Evolutionary conservation across 2,329 filamentous ascomycete species (phyloP).

Genomic region (Penicillium janthinellum): DNA sequence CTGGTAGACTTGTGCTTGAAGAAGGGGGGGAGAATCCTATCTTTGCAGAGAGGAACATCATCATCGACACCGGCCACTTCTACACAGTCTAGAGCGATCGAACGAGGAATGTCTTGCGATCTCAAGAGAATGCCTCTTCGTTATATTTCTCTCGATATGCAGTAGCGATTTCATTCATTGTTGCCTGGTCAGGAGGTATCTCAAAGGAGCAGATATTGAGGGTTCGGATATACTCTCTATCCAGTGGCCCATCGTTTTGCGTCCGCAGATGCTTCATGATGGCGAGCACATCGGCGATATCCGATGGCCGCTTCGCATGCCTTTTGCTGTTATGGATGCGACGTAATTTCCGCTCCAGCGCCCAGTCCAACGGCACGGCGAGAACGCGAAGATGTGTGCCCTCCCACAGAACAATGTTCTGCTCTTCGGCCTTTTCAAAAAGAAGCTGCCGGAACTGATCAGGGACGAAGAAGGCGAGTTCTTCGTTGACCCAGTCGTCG

Average conservation of each 20-base stretch:
- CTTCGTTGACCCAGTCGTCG: slow-evolving; percentile 36
- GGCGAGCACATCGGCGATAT: slow-evolving; percentile 34
- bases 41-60: slow-evolving; percentile 29
- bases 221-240: slow-evolving; percentile 30
- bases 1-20: slow-evolving; percentile 27
- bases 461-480: slow-evolving; percentile 36
- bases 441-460: slow-evolving; percentile 24
- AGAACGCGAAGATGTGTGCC: slow-evolving; percentile 33
- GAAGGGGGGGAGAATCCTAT: slow-evolving; percentile 18
- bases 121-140: slow-evolving; percentile 26
- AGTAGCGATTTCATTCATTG: slow-evolving; percentile 33
- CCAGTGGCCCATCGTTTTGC: slow-evolving; percentile 25
- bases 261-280: slow-evolving; percentile 31
- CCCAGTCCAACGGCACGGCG: slow-evolving; percentile 40
- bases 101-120: neutral
- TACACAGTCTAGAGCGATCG: slow-evolving; percentile 28
- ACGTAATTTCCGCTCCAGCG: slow-evolving; percentile 38
- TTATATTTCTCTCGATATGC: slow-evolving; percentile 31
- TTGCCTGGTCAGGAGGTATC: slow-evolving; percentile 29
- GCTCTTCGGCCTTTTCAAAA: slow-evolving; percentile 33
- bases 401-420: slow-evolving; percentile 35
- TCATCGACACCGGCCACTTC: slow-evolving; percentile 31
- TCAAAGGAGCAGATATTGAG: slow-evolving; percentile 35
- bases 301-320: slow-evolving; percentile 28
- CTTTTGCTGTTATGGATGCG: slow-evolving; percentile 29